phyloP scores from a whole-genome alignment of 2,329 filamentous ascomycete species.

The Aspergillus vadensis region DNA sequence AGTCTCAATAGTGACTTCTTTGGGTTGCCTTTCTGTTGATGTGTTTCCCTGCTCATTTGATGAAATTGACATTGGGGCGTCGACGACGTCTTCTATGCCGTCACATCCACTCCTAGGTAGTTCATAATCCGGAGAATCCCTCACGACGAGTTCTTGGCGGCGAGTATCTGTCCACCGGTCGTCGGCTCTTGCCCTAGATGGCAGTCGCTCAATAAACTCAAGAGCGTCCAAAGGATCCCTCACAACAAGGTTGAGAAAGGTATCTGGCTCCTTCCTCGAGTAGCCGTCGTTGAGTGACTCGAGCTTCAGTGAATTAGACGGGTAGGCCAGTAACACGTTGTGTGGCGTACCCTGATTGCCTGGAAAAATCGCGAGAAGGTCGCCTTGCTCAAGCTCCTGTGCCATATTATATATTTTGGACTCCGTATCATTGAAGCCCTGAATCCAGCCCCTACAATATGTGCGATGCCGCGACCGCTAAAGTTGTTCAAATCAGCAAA shows the following conservation, averaged over 20 bases:
- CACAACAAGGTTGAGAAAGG: constrained; percentile 27
- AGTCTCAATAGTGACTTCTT: no score
- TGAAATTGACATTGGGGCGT: neutral
- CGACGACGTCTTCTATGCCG: neutral
- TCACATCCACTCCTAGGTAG: neutral
- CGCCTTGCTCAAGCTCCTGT: constrained; percentile 27
- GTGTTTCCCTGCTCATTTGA: neutral
- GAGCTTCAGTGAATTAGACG: constrained; percentile 28
- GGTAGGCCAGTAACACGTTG: constrained; percentile 34
- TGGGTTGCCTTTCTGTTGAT: no score
- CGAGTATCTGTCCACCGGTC: neutral
- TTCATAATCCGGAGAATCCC: neutral
- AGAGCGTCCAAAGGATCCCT: constrained; percentile 20
- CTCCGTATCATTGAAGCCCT: constrained; percentile 37
- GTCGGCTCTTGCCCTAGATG: neutral
- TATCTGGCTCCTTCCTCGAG: neutral
- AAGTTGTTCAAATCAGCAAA: neutral
- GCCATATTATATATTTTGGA: constrained; percentile 28
- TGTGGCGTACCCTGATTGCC: neutral
- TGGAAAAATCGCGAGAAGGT: constrained; percentile 35
- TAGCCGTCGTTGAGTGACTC: constrained; percentile 23
- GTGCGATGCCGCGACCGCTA: constrained; percentile 14
- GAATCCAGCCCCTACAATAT: constrained; percentile 35
- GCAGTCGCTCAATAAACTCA: constrained; percentile 4
- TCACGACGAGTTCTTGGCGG: neutral